Conservation (phyloP, 2,329 filamentous ascomycete genomes). For the Nemania diffusa region DNA sequence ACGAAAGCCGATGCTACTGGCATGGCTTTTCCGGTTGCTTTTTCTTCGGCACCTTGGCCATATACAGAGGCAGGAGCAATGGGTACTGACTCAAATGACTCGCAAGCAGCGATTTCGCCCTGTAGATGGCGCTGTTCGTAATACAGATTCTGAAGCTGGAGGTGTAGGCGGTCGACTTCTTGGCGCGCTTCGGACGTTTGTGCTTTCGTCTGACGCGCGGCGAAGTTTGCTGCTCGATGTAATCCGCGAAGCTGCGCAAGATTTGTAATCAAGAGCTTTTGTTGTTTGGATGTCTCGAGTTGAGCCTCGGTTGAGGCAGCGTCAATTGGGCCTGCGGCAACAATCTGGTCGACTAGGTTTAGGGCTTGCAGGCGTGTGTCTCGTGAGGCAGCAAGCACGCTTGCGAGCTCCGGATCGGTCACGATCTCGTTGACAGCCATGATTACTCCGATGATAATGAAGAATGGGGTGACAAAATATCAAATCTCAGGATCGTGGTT, state of each 20-base stretch:
- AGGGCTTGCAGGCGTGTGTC: conserved; percentile 78
- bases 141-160: conserved; percentile 94
- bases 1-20: conserved; percentile 28
- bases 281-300: conserved; percentile 74
- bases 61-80: not conserved
- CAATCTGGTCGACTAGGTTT: conserved; percentile 66
- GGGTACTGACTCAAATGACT: conserved; percentile 83
- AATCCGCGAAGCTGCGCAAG: conserved; percentile 83
- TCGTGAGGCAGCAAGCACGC: conserved; percentile 77
- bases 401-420: conserved; percentile 71
- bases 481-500: not conserved
- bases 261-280: conserved; percentile 82
- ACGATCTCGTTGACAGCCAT: conserved; percentile 70
- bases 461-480: not conserved
- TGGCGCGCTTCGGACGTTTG: conserved; percentile 87
- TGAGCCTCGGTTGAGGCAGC: conserved; percentile 60
- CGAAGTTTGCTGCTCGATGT: conserved; percentile 83
- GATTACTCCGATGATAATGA: not conserved
- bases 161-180: conserved; percentile 89
- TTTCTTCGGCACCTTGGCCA: conserved; percentile 15
- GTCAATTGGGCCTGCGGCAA: conserved; percentile 57
- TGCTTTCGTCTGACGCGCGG: conserved; percentile 85
- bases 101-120: conserved; percentile 89
- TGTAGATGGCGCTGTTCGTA: conserved; percentile 94
- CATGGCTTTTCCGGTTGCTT: conserved; percentile 11